phyloP scores from a whole-genome alignment of 78 protist species.

The Neovahlkampfia damariscottae region DNA sequence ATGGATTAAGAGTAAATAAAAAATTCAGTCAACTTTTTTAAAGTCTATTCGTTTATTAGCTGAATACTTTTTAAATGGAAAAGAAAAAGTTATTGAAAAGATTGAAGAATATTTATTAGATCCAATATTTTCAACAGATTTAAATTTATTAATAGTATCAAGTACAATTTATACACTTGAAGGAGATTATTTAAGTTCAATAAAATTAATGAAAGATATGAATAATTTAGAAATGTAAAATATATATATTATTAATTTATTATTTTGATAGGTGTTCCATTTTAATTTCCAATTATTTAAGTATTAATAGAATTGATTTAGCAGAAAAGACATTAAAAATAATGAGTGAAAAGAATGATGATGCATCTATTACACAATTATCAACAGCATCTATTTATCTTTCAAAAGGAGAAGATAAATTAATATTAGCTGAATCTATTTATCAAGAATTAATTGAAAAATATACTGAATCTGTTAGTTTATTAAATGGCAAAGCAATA shows the following conservation, averaged over 20 bases:
- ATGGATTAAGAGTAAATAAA: too few species aligned
- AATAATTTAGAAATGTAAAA: neutral
- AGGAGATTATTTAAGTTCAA: neutral
- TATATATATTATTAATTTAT: too few species aligned
- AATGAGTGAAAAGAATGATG: neutral
- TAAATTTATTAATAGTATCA: neutral
- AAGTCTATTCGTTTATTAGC: neutral
- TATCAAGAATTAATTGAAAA: neutral
- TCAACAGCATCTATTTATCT: neutral
- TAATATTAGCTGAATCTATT: neutral
- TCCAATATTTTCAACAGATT: neutral
- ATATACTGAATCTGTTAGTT: neutral
- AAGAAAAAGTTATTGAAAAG: neutral
- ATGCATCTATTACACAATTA: neutral
- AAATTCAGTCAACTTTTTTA: too few species aligned
- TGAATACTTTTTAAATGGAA: neutral
- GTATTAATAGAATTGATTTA: neutral
- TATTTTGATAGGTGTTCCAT: too few species aligned
- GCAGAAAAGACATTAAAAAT: neutral
- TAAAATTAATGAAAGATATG: neutral
- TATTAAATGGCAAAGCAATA: neutral
- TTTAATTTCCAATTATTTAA: neutral
- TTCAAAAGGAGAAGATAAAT: neutral
- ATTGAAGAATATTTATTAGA: neutral
- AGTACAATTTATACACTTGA: neutral